phyloP scores from a whole-genome alignment of 768 basidiomycete species.

The Collybia mongolica region DNA sequence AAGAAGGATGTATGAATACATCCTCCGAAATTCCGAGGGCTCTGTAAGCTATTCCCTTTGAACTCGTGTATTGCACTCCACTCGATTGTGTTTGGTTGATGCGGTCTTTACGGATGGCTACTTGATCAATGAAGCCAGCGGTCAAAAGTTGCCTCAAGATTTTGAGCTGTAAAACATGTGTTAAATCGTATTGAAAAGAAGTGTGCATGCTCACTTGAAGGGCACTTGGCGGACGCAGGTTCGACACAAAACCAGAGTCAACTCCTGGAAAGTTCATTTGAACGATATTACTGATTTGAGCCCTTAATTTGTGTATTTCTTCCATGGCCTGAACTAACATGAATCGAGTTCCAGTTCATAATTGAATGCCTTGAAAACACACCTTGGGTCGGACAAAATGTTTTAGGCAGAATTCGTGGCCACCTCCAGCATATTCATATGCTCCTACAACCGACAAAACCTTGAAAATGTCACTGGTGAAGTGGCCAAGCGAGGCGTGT shows the following conservation, averaged over 20 bases:
- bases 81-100: slow-evolving; percentile 54
- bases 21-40: slow-evolving; percentile 81
- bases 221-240: slow-evolving; percentile 73
- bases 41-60: slow-evolving; percentile 80
- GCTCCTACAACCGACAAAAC: slow-evolving; percentile 93
- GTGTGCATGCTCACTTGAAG: slow-evolving; percentile 55
- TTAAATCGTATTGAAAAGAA: neutral
- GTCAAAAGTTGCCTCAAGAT: slow-evolving; percentile 84
- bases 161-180: slow-evolving; percentile 64
- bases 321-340: slow-evolving; percentile 79
- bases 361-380: slow-evolving; percentile 10
- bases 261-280: slow-evolving; percentile 69
- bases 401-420: slow-evolving; percentile 75
- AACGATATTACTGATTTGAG: slow-evolving; percentile 86
- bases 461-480: slow-evolving; percentile 83
- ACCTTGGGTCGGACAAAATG: slow-evolving; percentile 94
- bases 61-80: slow-evolving; percentile 70
- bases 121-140: slow-evolving; percentile 92
- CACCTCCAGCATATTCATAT: slow-evolving; percentile 88
- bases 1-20: slow-evolving; percentile 90
- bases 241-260: slow-evolving; percentile 57
- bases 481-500: slow-evolving; percentile 79
- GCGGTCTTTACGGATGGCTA: slow-evolving; percentile 88
- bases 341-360: too few relatives aligned
- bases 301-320: slow-evolving; percentile 93